phyloP scores from a whole-genome alignment of 2,329 filamentous ascomycete species.

The Xylaria sp. region DNA sequence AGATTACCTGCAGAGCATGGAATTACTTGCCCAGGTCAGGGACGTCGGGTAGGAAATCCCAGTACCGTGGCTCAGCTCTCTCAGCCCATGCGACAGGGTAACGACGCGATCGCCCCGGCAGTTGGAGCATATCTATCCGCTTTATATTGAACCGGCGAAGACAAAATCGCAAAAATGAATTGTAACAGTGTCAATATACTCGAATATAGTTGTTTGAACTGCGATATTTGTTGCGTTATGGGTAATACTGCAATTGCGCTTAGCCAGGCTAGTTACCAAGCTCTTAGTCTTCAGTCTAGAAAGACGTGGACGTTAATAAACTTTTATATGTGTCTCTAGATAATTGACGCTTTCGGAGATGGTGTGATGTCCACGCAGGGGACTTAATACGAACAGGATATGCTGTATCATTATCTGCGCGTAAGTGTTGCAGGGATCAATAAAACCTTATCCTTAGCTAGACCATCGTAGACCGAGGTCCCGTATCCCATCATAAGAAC shows the following conservation, averaged over 20 bases:
- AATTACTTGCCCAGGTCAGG: background rate
- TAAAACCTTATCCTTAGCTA: background rate
- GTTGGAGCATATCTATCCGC: background rate
- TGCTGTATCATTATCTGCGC: background rate
- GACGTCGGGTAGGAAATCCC: conserved; percentile 6
- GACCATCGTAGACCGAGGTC: background rate
- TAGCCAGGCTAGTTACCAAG: background rate
- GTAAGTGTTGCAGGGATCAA: background rate
- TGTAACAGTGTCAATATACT: background rate
- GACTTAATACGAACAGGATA: background rate
- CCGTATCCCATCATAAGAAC: background rate
- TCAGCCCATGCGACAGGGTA: background rate
- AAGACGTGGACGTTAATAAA: background rate
- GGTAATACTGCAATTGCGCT: background rate
- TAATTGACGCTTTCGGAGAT: background rate
- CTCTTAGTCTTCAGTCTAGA: background rate
- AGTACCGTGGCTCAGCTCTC: conserved; percentile 27
- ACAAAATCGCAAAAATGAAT: too few relatives aligned
- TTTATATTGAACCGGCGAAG: background rate
- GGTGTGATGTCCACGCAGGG: background rate
- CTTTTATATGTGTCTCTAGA: background rate
- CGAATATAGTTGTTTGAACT: background rate
- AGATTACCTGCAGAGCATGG: conserved; percentile 9
- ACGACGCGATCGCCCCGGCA: conserved; percentile 2
- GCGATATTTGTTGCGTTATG: background rate